Evolutionary conservation across 179 eudicot species (phyloP).

Genomic region (Carnegiea gigantea): DNA sequence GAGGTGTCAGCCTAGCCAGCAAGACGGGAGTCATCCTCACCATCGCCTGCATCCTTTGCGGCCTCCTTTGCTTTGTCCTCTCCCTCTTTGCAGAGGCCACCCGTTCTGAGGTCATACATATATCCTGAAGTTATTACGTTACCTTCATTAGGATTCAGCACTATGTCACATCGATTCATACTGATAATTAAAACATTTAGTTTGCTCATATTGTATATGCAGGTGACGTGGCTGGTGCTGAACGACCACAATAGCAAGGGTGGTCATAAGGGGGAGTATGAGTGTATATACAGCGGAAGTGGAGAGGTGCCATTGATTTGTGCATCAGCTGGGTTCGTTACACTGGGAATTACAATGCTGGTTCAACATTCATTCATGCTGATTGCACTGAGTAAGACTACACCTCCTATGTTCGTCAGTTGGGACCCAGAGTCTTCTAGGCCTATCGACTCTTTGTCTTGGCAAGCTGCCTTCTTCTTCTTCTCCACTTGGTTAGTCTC

Average conservation of each 20-base stretch:
- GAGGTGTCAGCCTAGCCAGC: constrained; percentile 50
- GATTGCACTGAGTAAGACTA: constrained; percentile 54
- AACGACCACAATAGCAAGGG: neutral
- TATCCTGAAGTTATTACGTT: neutral
- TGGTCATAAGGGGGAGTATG: constrained; percentile 26
- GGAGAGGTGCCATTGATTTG: constrained; percentile 66
- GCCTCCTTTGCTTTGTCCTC: constrained; percentile 77
- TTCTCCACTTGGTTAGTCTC: constrained; percentile 66
- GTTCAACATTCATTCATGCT: constrained; percentile 64
- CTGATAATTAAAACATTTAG: too few relatives aligned
- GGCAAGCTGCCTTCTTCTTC: constrained; percentile 88
- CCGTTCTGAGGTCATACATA: constrained; percentile 62
- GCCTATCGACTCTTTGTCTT: constrained; percentile 51
- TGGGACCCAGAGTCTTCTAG: constrained; percentile 57
- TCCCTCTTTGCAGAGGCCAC: constrained; percentile 83
- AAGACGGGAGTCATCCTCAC: constrained; percentile 64
- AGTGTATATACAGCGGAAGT: constrained; percentile 66
- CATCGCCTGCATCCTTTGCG: constrained; percentile 60
- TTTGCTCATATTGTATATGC: neutral
- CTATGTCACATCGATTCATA: constrained; percentile 3
- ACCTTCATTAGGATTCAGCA: neutral
- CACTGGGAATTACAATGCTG: constrained; percentile 62
- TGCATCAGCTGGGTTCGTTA: constrained; percentile 59
- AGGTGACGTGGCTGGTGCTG: constrained; percentile 57
- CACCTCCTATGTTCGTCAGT: constrained; percentile 43